Evolutionary conservation across 2,329 filamentous ascomycete species (phyloP), one percentile per base, ranked within the genome.

Genomic region (Neonectria ditissima): DNA sequence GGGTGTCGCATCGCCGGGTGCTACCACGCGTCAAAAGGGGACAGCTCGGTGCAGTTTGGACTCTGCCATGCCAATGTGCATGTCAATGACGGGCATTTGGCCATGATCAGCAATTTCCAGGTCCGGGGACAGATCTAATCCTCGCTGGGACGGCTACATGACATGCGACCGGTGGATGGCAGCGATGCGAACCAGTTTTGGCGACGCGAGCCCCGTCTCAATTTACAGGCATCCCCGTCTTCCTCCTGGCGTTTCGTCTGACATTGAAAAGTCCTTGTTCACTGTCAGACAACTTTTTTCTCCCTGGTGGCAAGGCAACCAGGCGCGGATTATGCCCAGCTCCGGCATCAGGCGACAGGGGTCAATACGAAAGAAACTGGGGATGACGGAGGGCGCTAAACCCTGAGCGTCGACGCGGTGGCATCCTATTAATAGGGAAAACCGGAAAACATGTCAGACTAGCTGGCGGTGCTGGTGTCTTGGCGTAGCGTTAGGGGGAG

Each of bases 301-400:
- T 37, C 34, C 14, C 34, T 37, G 26, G 32, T 50, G 47, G 47
- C 47, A 13, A 50, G 47, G 47, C 47, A 50, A 50, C 47, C 47
- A 50, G 47, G 47, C 47, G 47, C 47, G 18, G 28, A 28, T 28
- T 32, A 50, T 30, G 44, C 22, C 14, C 4, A 14, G 3, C 44
- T 22, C 37, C 11, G 24, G n/a, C n/a, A 13, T 34, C 47, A 32
- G n/a, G 3, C 11, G n/a, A 18, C 47, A 50, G 28, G 47, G 47
- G 30, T 50, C 13, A 50, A 50, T 50, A 50, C 47, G 47, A 50
- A 50, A 50, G 28, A 50, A 50, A n/a, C n/a, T 50, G 47, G 30
- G 47, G 47, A 22, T 50, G 10, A 7, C n/a, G 5, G 28, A 22
- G 4, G 5, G 10, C 47, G 47, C 47, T 50, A 50, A 18, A 14